A percentile compares a stretch with the other conserved stretches of the same genome.
Evolutionary conservation across 495 filamentous ascomycete genomes (phyloP).

Genomic region (Lasiosphaeria miniovina): DNA sequence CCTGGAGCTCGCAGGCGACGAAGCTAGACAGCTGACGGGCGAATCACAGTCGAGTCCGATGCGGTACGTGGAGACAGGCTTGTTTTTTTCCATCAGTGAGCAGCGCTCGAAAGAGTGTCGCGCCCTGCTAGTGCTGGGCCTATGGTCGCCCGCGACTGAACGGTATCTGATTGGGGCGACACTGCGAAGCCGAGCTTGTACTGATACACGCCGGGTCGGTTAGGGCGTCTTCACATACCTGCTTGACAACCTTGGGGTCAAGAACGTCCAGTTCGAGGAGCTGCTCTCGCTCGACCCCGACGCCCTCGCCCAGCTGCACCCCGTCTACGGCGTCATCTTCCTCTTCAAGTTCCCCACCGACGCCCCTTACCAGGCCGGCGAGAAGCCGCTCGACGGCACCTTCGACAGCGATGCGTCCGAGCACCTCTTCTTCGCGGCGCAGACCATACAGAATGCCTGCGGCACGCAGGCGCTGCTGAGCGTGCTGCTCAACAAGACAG

Average conservation of each 20-base stretch:
- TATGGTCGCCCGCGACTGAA: background rate
- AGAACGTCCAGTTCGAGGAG: conserved; percentile 95
- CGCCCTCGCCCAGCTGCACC: conserved; percentile 70
- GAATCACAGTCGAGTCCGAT: conserved; percentile 80
- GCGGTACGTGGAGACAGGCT: conserved; percentile 59
- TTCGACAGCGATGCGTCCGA: conserved; percentile 74
- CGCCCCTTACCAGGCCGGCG: conserved; percentile 53
- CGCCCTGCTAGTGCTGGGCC: background rate
- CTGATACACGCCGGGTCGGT: conserved; percentile 5
- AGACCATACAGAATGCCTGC: conserved; percentile 99
- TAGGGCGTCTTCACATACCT: conserved; percentile 98
- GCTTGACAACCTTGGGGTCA: conserved; percentile 84
- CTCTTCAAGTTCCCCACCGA: conserved; percentile 96
- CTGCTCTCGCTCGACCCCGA: conserved; percentile 85
- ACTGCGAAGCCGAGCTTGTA: background rate
- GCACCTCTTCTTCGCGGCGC: conserved; percentile 87
- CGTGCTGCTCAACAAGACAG: conserved; percentile 82
- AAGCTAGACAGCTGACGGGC: conserved; percentile 34
- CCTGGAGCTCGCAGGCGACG: background rate
- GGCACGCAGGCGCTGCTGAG: conserved; percentile 94
- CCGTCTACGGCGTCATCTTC: conserved; percentile 97
- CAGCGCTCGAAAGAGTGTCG: no score
- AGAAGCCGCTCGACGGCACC: conserved; percentile 68
- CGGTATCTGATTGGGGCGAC: background rate
- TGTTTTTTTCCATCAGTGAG: background rate